Conservation (phyloP, 1,284 basidiomycete species). For the Volvariella volvacea region DNA sequence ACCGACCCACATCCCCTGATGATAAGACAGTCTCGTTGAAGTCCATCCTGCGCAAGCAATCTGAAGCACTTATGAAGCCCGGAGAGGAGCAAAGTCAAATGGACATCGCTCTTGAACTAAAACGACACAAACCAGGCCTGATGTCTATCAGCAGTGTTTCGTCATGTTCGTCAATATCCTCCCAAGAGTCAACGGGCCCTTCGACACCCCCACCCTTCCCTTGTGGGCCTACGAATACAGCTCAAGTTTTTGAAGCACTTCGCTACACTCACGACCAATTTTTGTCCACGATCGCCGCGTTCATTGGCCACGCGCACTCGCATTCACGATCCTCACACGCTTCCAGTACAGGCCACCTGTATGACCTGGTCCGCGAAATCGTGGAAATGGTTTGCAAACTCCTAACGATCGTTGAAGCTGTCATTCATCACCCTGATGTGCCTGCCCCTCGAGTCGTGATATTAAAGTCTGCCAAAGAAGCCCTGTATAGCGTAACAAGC, state of each 20-base stretch:
- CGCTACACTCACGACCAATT: constrained; percentile 82
- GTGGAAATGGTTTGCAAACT: constrained; percentile 91
- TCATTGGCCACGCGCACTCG: constrained; percentile 94
- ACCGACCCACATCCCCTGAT: too few species aligned
- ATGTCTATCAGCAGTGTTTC: constrained; percentile 59
- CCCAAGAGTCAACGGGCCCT: constrained; percentile 38
- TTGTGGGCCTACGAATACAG: constrained; percentile 56
- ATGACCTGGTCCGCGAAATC: constrained; percentile 90
- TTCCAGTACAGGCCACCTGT: constrained; percentile 87
- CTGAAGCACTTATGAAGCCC: too few species aligned
- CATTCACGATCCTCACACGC: constrained; percentile 87
- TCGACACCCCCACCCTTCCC: constrained; percentile 54
- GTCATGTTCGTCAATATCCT: constrained; percentile 60
- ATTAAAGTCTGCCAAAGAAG: constrained; percentile 70
- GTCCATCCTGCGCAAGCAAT: too few species aligned
- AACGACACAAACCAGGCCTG: constrained; percentile 35
- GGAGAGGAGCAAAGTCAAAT: constrained; percentile 10
- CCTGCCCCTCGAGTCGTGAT: constrained; percentile 48
- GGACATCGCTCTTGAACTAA: neutral
- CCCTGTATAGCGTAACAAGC: constrained; percentile 80
- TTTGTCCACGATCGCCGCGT: constrained; percentile 90
- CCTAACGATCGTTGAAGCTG: constrained; percentile 87
- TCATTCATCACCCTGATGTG: constrained; percentile 65
- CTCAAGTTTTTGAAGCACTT: constrained; percentile 64
- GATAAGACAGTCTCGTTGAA: too few species aligned